Base-by-base conservation (phyloP, 495 filamentous ascomycete genomes). In the Hypoxylon intermedium region DNA sequence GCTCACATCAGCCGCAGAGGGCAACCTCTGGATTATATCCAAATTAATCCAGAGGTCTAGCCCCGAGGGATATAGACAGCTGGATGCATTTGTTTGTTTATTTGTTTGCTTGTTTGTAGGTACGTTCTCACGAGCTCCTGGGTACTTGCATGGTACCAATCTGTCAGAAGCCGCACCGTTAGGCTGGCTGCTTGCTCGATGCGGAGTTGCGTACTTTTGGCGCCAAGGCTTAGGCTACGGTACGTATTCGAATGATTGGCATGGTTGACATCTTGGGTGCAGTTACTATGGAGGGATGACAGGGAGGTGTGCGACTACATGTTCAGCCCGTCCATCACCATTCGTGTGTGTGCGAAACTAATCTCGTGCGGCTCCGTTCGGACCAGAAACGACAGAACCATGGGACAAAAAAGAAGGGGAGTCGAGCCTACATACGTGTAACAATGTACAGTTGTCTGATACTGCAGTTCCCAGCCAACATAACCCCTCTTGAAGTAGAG, bases 341-440 rank as follows among this genome's bases (percentile, higher is more conserved):
- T 50, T 47, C 31, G 47, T 52, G 11, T 38, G 46, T 49, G 60
- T 52, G 46, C 45, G 41, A 52, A 16, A 57, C 40, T 60, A 65
- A 65, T 65, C 62, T 65, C 56, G 45, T 65, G 61, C 62, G 62
- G 62, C 62, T 65, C 62, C 62, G 62, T 60, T 65, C 51, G 45
- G 56, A 55, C 62, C 62, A 60, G 26, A 60, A 19, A 37, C 51
- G 30, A 16, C 56, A 15, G 56, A 57, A 65, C 62, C 56, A 56
- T 60, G 62, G 62, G 24, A 50, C 50, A 31, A 47, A 41, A 42
- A 13, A 65, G 33, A 37, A 57, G 34, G 45, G 62, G 62, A 44
- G 49, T 55, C 51, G 56, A 41, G 50, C 45, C 47, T 60, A 65
- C n/a, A n/a, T n/a, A n/a, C 62, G 62, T 65, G 62, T 60, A 60